Conservation (phyloP, 2,329 filamentous ascomycete genomes). For the Aspergillus quadrilineatus region DNA sequence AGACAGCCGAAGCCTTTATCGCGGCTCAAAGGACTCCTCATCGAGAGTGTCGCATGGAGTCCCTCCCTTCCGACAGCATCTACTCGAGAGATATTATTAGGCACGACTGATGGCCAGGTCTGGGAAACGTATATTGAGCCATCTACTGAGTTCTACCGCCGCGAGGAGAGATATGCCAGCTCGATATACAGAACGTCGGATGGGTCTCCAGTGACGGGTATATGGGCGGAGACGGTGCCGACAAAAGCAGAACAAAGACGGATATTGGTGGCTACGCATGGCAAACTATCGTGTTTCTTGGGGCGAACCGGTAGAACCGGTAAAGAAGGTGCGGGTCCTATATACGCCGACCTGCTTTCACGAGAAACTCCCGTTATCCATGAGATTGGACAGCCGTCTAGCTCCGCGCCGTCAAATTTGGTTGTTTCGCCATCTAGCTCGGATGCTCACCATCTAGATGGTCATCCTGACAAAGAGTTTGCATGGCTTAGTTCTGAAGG, state of each 20-base stretch:
- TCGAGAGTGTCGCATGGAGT: constrained; percentile 94
- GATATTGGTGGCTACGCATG: constrained; percentile 76
- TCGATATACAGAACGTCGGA: constrained; percentile 78
- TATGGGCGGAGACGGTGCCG: constrained; percentile 76
- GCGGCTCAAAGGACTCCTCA: constrained; percentile 77
- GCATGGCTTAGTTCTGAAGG: constrained; percentile 90
- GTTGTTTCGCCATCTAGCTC: constrained; percentile 73
- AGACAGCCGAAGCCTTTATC: constrained; percentile 80
- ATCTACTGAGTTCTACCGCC: constrained; percentile 88
- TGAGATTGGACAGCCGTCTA: constrained; percentile 64
- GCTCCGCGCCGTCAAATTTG: constrained; percentile 63
- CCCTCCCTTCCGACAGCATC: constrained; percentile 88
- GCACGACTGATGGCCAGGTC: constrained; percentile 87
- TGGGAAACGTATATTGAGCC: constrained; percentile 96
- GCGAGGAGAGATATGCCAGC: constrained; percentile 90
- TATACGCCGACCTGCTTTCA: constrained; percentile 87
- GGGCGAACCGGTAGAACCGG: constrained; percentile 72
- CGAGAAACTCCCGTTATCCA: constrained; percentile 75
- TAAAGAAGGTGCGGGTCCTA: constrained; percentile 76
- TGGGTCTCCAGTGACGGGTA: constrained; percentile 71
- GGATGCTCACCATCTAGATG: constrained; percentile 57
- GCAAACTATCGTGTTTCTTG: constrained; percentile 74
- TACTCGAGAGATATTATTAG: constrained; percentile 89
- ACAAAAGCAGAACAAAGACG: constrained; percentile 70
- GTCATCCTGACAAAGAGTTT: constrained; percentile 60